Conservation (phyloP, 305 asterid species). For the Rubia peregrina region DNA sequence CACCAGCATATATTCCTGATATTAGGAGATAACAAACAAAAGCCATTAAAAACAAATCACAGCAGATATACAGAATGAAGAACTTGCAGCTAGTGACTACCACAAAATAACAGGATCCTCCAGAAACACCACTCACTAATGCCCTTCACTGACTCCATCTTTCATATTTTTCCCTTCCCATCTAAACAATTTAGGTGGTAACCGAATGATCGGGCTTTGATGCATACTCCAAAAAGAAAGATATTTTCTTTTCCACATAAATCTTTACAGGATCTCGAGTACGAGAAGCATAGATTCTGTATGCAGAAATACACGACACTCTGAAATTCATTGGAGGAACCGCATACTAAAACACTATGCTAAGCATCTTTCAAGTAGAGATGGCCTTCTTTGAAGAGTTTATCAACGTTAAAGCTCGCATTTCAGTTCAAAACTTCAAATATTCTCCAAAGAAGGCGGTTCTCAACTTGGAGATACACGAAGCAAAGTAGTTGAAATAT, state of each 20-base stretch:
- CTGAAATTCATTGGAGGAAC: neutral
- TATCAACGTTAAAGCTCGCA: neutral
- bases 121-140: neutral
- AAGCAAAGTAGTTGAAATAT: too few relatives aligned
- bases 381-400: neutral
- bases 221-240: neutral
- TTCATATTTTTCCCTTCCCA: neutral
- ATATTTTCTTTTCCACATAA: neutral
- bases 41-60: neutral
- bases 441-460: neutral
- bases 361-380: neutral
- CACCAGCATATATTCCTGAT: constrained; percentile 73
- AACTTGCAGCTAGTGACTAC: neutral
- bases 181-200: neutral
- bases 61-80: neutral
- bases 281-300: neutral
- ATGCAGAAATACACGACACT: neutral
- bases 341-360: neutral
- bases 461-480: neutral
- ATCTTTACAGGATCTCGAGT: neutral
- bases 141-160: neutral
- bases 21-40: constrained; percentile 18
- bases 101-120: neutral
- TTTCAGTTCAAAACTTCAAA: neutral
- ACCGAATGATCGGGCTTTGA: neutral